These are phyloP conservation scores for Nevesoporus exiguus DNA, from an alignment of 768 basidiomycete genomes.

Conservation along the genomic window DNA sequence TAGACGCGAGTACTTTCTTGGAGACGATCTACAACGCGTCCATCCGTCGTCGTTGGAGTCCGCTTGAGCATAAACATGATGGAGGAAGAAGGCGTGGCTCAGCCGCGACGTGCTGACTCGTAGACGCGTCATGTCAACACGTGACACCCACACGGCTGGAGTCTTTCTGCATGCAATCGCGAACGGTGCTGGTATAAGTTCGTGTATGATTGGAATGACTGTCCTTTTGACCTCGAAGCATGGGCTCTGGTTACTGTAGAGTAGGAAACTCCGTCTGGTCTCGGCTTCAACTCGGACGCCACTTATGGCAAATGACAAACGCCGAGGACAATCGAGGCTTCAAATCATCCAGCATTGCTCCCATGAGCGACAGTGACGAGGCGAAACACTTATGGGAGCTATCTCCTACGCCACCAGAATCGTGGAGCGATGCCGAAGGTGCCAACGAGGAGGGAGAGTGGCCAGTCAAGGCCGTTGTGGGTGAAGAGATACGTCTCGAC, in stretches of 20 bases:
- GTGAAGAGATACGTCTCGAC: slow-evolving; percentile 31
- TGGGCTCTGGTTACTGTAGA: too few species aligned
- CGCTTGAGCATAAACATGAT: slow-evolving; percentile 61
- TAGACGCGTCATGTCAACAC: slow-evolving; percentile 17
- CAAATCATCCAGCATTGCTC: background rate
- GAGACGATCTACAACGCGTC: slow-evolving; percentile 61
- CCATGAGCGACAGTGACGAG: background rate
- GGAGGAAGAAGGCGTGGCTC: background rate
- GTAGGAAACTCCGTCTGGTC: too few species aligned
- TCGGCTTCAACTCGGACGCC: too few species aligned
- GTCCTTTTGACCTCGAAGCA: too few species aligned
- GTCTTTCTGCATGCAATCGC: too few species aligned
- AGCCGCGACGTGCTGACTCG: slow-evolving; percentile 6
- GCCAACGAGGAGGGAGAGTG: slow-evolving; percentile 31
- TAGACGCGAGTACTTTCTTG: slow-evolving; percentile 71
- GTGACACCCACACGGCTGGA: too few species aligned
- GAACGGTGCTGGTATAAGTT: too few species aligned
- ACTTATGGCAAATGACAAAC: background rate
- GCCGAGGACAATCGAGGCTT: background rate
- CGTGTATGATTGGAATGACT: too few species aligned
- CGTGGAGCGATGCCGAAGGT: slow-evolving; percentile 32
- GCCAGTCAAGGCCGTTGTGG: slow-evolving; percentile 29
- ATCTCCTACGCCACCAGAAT: slow-evolving; percentile 30
- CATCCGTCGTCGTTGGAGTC: slow-evolving; percentile 65
- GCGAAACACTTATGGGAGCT: slow-evolving; percentile 25